Base-by-base conservation (phyloP, 2,329 filamentous ascomycete species). In the Dactylellina haptotyla region DNA sequence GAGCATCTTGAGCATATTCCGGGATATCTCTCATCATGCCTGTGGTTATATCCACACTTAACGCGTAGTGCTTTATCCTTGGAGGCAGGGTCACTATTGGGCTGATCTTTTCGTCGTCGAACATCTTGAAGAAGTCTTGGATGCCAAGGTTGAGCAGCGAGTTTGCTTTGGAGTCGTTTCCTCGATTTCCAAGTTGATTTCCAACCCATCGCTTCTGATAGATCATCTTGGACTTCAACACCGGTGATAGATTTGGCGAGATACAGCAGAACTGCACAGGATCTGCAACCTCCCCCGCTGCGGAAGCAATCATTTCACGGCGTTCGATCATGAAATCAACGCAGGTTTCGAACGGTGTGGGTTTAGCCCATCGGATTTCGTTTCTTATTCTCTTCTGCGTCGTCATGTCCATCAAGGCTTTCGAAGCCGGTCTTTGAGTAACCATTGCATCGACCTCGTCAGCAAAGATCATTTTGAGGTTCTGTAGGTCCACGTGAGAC, bases 401-500 rank as follows among this genome's bases (percentile, higher is more conserved):
- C 9, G 18, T 34, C 69, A 62, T 61, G 26, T 62, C 69, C 12
- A 25, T 26, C 4, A 73, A 18, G 3, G 25, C n/a, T 20, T 62
- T 62, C 3, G 69, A 48, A 4, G 48, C 32, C 2, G 69, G 69
- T 20, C 62, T 51, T 25, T 75, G 70, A n/a, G 23, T 58, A 8
- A 63, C 59, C 30, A 77, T 70, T 2, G 75, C 63, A 45, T 78
- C 77, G 1, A 75, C 62, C 48, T 78, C 77, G 37, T 78, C 77
- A 1, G 77, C 62, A 12, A 77, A 72, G 18, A 78, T 75, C 5
- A 75, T 50, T 59, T 75, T 78, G 1, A 78, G 56, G 41, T 39
- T 66, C 4, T 67, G 41, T 8, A 77, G 71, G 30, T 78, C 77
- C 3, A 78, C n/a, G 14, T 76, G 46, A 4, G 59, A 58, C 5